These are phyloP conservation scores for Fomitopsis betulina DNA, from an alignment of 1,284 basidiomycete genomes.

Conservation along the genomic window DNA sequence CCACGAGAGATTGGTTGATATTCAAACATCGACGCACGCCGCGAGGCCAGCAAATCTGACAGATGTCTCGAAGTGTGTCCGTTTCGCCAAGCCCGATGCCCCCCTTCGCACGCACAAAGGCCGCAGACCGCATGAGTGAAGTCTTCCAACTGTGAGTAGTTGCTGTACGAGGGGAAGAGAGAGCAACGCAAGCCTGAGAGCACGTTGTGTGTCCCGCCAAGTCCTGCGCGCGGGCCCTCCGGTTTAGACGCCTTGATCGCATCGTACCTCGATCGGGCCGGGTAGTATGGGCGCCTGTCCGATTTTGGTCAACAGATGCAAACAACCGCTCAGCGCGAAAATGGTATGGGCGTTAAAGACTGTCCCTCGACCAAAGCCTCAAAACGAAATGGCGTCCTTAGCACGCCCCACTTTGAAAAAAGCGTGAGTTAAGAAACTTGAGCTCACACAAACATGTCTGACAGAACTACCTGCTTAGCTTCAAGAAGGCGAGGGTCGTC, in stretches of 20 bases:
- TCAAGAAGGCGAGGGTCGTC: slow-evolving; percentile 67
- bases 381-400: slow-evolving; percentile 21
- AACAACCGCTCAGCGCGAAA: slow-evolving; percentile 17
- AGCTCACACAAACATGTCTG: background rate
- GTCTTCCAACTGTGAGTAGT: background rate
- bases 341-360: slow-evolving; percentile 9
- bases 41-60: background rate
- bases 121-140: background rate
- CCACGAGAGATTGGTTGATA: background rate
- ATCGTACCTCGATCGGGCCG: background rate
- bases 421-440: slow-evolving; percentile 40
- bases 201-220: background rate
- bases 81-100: background rate
- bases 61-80: background rate
- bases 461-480: slow-evolving; percentile 37
- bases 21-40: background rate
- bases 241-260: background rate
- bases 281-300: slow-evolving; percentile 2
- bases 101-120: background rate
- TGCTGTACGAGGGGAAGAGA: background rate
- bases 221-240: background rate
- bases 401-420: slow-evolving; percentile 49
- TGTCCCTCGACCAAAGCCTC: slow-evolving; percentile 5
- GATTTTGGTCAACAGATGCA: slow-evolving; percentile 21
- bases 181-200: background rate